Evolutionary conservation across 352 stramenopile genomes (phyloP), one percentile per base, ranked within the genome.

Genomic region (Thraustotheca clavata): DNA sequence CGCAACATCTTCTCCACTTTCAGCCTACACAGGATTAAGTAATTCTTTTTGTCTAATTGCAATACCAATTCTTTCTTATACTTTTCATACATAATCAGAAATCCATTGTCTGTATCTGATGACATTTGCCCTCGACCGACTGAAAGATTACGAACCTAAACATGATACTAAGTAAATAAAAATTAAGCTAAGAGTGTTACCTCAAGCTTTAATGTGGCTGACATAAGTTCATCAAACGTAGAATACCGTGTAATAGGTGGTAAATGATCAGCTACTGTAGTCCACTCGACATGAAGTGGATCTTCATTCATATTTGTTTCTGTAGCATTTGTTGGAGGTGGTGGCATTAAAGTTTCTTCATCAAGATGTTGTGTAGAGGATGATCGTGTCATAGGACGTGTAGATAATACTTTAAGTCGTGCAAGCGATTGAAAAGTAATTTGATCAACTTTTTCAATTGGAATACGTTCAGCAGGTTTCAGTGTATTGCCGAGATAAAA

Each of bases 151-250:
- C 84, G 82, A 59, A 95, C 78, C 79, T 88, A 68, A 16, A 11
- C 33, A 49, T 18, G 40, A 47, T 41, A 46, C 12, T 22, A 47
- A 8, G 26, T 24, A n/a, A 16, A 18, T 43, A 47, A 33, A 0
- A 33, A 39, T 55, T 48, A 12, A 4, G 12, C 32, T 27, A 2
- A 22, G 52, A 16, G 31, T n/a, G 68, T 61, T 69, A 87, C 80
- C 74, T 95, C 86, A 8, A 95, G 71, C 16, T 86, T 95, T 40
- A 95, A 59, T 14, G 86, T 95, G 12, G 86, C 86, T 11, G 84
- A 94, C 83, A 95, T 95, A 52, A 93, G 75, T 71, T 95, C 86
- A 74, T 95, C 86, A 38, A 95, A 95, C 31, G 86, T 95, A 61
- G 83, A 91, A 71, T 94, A 92, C 0, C 86, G 80, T 22, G 83